These are phyloP conservation scores for Triangularia setosa DNA, from an alignment of 2,329 filamentous ascomycete species.

Conservation along the genomic window DNA sequence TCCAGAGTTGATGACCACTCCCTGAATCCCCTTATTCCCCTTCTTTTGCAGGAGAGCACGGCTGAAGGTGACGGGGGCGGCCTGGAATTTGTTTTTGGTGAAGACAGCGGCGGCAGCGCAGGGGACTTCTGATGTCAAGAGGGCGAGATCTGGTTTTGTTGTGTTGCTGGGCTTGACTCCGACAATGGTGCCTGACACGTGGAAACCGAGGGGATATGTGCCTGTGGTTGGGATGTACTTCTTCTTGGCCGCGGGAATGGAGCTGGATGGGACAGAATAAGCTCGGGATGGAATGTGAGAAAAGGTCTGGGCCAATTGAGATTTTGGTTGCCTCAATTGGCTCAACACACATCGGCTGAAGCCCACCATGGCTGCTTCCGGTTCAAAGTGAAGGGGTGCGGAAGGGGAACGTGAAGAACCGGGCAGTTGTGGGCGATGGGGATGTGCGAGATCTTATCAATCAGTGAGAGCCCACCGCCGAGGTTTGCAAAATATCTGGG, in stretches of 20 bases:
- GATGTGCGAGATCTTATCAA: not conserved
- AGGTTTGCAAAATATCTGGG: not conserved
- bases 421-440: not conserved
- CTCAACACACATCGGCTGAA: conserved; percentile 20
- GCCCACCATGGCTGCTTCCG: conserved; percentile 20
- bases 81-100: conserved; percentile 97
- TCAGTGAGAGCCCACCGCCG: conserved; percentile 7
- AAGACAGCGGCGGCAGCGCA: conserved; percentile 90
- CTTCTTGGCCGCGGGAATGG: conserved; percentile 73
- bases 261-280: conserved; percentile 58
- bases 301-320: conserved; percentile 22
- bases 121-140: conserved; percentile 80
- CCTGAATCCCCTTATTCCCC: conserved; percentile 66
- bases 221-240: conserved; percentile 85
- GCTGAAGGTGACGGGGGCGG: conserved; percentile 87
- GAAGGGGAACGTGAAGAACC: not conserved
- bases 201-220: conserved; percentile 86
- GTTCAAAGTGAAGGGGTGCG: not conserved
- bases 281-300: conserved; percentile 33
- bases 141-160: conserved; percentile 82
- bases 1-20: conserved; percentile 89
- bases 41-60: conserved; percentile 64
- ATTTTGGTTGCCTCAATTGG: conserved; percentile 25
- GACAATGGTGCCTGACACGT: conserved; percentile 80
- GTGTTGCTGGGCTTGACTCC: conserved; percentile 94